These are phyloP conservation scores for Suillus tomentosus DNA, from an alignment of 768 basidiomycete species.

Conservation along the genomic window DNA sequence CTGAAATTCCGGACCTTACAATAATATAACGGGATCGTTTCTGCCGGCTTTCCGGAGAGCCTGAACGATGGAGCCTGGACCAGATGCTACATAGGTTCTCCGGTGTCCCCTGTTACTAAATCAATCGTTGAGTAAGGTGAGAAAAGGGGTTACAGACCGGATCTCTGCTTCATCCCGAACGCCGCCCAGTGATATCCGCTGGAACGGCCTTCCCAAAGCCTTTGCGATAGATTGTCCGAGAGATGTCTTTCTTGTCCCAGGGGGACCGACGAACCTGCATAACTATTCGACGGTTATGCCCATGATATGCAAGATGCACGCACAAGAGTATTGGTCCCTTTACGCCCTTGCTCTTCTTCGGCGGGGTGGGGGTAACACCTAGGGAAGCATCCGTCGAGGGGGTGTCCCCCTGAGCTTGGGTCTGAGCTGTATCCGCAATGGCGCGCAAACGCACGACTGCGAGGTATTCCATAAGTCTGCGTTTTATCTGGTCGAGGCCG, in stretches of 20 bases:
- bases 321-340: slow-evolving; percentile 77
- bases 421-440: slow-evolving; percentile 24
- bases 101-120: slow-evolving; percentile 50
- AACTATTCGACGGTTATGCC: neutral
- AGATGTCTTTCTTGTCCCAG: slow-evolving; percentile 90
- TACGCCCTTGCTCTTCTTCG: slow-evolving; percentile 41
- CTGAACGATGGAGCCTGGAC: slow-evolving; percentile 83
- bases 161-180: slow-evolving; percentile 92
- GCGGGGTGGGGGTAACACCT: neutral
- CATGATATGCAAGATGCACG: slow-evolving; percentile 18
- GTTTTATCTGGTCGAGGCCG: slow-evolving; percentile 91
- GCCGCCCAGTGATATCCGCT: slow-evolving; percentile 89
- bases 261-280: slow-evolving; percentile 81
- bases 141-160: slow-evolving; percentile 32
- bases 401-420: neutral
- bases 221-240: slow-evolving; percentile 88
- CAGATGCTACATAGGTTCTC: slow-evolving; percentile 90
- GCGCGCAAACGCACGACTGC: slow-evolving; percentile 73
- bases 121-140: slow-evolving; percentile 11
- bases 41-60: slow-evolving; percentile 84
- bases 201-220: slow-evolving; percentile 82
- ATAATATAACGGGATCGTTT: slow-evolving; percentile 75
- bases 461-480: slow-evolving; percentile 87
- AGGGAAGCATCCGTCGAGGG: slow-evolving; percentile 11
- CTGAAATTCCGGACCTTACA: slow-evolving; percentile 38